Percentiles rank a stretch among this genome's conserved stretches.
These are phyloP conservation scores for Helichrysum umbraculigerum DNA, from an alignment of 129 eudicot species.

Conservation along the genomic window DNA sequence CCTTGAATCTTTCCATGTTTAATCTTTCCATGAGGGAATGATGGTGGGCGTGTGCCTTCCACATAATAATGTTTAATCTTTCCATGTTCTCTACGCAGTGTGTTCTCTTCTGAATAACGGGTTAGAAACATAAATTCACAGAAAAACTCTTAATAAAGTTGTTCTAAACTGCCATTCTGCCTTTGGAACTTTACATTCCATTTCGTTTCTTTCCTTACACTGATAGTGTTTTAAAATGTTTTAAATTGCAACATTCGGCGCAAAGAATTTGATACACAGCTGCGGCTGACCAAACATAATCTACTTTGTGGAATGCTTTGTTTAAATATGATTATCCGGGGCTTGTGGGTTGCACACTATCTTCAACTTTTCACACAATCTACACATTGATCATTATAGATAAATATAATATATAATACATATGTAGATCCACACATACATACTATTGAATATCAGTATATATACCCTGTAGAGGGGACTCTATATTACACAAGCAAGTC, in stretches of 20 bases:
- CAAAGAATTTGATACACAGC: neutral
- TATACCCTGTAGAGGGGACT: constrained; percentile 25
- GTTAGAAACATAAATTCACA: no score
- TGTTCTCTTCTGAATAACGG: neutral
- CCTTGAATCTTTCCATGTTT: neutral
- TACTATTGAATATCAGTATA: constrained; percentile 7
- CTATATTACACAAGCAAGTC: constrained; percentile 29
- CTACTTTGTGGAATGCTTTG: constrained; percentile 16
- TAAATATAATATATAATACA: neutral
- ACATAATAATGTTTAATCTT: neutral
- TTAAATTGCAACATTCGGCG: no score
- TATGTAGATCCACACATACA: neutral
- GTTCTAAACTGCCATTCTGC: no score
- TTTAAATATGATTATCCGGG: constrained; percentile 18
- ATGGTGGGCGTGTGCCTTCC: neutral
- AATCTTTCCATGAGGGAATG: neutral
- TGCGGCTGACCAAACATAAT: neutral
- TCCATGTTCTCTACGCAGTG: neutral
- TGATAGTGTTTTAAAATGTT: no score
- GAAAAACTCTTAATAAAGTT: no score
- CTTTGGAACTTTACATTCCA: no score
- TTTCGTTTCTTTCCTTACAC: no score
- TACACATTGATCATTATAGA: constrained; percentile 18
- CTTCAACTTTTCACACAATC: constrained; percentile 30
- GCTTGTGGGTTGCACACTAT: constrained; percentile 41